Evolutionary conservation across 2,329 filamentous ascomycete species (phyloP).

Genomic region (Ilyonectria mors-panacis): DNA sequence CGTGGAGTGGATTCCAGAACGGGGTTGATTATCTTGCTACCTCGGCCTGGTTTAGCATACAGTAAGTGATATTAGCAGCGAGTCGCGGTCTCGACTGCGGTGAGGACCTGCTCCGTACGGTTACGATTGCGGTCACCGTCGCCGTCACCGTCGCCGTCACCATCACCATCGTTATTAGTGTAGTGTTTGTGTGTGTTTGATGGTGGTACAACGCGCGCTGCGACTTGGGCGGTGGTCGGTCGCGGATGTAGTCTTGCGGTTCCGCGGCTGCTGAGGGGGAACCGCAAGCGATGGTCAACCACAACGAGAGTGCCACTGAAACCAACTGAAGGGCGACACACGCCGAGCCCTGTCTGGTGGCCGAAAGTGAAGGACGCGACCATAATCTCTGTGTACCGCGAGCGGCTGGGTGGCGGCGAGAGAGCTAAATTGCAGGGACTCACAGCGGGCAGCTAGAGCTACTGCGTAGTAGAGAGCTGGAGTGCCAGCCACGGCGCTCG

Average conservation of each 20-base stretch:
- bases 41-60: neutral
- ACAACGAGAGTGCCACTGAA: too few species aligned
- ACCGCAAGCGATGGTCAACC: neutral
- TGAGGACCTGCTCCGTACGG: neutral
- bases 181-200: too few species aligned
- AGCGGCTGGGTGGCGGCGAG: neutral
- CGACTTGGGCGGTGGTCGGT: conserved; percentile 1
- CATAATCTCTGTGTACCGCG: neutral
- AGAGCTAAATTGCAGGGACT: neutral
- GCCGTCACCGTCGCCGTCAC: neutral
- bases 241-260: conserved; percentile 26
- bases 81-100: neutral
- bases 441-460: neutral
- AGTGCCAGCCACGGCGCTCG: neutral
- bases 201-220: too few species aligned
- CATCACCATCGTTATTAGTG: too few species aligned
- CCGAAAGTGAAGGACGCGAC: neutral
- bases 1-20: neutral
- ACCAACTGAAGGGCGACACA: neutral
- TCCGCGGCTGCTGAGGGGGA: conserved; percentile 8
- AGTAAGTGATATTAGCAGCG: neutral
- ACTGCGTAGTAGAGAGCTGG: too few species aligned
- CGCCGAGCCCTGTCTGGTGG: neutral
- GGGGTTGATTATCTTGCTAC: neutral
- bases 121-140: neutral